phyloP scores from a whole-genome alignment of 495 filamentous ascomycete genomes.

The Neurospora sp. region DNA sequence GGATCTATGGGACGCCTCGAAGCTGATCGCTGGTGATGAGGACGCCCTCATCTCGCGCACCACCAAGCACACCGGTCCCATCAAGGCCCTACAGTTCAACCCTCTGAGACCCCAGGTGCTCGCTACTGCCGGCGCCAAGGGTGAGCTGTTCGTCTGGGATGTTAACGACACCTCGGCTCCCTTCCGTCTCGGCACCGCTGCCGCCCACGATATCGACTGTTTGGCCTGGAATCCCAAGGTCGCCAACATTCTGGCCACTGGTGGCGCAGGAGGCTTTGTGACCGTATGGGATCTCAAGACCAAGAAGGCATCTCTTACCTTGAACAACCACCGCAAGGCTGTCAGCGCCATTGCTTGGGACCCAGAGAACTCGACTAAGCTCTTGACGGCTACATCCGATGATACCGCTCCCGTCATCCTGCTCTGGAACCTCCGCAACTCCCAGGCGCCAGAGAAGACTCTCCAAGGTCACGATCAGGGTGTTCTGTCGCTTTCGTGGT shows the following conservation, averaged over 20 bases:
- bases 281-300: slow-evolving; percentile 98
- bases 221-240: slow-evolving; percentile 99
- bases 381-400: slow-evolving; percentile 85
- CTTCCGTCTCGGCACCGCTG: slow-evolving; percentile 77
- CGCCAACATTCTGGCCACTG: slow-evolving; percentile 88
- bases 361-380: slow-evolving; percentile 83
- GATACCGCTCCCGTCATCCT: slow-evolving; percentile 83
- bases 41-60: slow-evolving; percentile 77
- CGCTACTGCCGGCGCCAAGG: slow-evolving; percentile 86
- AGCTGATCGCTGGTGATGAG: slow-evolving; percentile 53
- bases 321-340: slow-evolving; percentile 91
- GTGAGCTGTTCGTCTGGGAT: slow-evolving; percentile 94
- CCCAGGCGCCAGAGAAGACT: slow-evolving; percentile 84
- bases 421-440: slow-evolving; percentile 93
- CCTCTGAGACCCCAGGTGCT: slow-evolving; percentile 84
- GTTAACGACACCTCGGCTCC: slow-evolving; percentile 80
- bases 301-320: slow-evolving; percentile 88
- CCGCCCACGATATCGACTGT: slow-evolving; percentile 87
- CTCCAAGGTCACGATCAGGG: slow-evolving; percentile 85
- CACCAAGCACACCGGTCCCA: slow-evolving; percentile 85
- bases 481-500: slow-evolving; percentile 93
- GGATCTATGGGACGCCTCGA: slow-evolving; percentile 89
- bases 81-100: slow-evolving; percentile 97
- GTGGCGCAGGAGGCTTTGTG: slow-evolving; percentile 88
- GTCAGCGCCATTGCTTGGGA: slow-evolving; percentile 97